Percentiles rank a stretch among this genome's conserved stretches.
Evolutionary conservation across 805 yeast species (phyloP).

Genomic region (Lachancea sp.): DNA sequence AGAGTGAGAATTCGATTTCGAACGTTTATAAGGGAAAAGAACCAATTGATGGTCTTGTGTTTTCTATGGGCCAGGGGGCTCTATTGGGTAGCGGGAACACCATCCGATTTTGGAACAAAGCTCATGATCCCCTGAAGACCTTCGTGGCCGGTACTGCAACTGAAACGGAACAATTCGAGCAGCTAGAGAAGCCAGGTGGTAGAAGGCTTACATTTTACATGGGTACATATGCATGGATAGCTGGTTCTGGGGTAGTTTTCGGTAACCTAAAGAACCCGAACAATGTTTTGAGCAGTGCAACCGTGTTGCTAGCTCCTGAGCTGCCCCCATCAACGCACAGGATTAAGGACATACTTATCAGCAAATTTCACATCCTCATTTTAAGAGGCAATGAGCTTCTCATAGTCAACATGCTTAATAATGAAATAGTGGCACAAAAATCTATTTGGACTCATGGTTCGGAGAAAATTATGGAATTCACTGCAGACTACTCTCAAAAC

Average conservation of each 20-base stretch:
- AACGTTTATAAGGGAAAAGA: constrained; percentile 11
- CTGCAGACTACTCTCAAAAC: constrained; percentile 41
- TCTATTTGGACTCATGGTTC: constrained; percentile 33
- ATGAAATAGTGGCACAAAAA: constrained; percentile 40
- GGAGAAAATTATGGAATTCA: constrained; percentile 40
- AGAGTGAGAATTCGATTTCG: constrained; percentile 12
- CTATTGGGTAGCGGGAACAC: constrained; percentile 20
- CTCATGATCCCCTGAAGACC: constrained; percentile 4
- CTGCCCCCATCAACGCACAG: constrained; percentile 32
- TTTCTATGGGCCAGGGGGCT: constrained; percentile 9
- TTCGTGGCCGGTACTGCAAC: constrained; percentile 30
- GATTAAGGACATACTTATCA: constrained; percentile 39
- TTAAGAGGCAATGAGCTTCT: constrained; percentile 40
- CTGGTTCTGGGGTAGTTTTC: constrained; percentile 42
- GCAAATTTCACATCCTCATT: constrained; percentile 49
- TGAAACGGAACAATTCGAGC: constrained; percentile 36
- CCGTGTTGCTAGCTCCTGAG: constrained; percentile 37
- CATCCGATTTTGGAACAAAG: constrained; percentile 21
- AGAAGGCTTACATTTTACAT: constrained; percentile 28
- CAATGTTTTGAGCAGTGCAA: constrained; percentile 33
- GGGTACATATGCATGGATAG: constrained; percentile 42
- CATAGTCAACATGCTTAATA: constrained; percentile 46
- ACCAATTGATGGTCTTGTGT: constrained; percentile 27
- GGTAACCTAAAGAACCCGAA: constrained; percentile 28
- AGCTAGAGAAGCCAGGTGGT: constrained; percentile 30